Evolutionary conservation across 768 basidiomycete genomes (phyloP), one percentile per base, ranked within the genome.

Genomic region (Dentipellis sp.): DNA sequence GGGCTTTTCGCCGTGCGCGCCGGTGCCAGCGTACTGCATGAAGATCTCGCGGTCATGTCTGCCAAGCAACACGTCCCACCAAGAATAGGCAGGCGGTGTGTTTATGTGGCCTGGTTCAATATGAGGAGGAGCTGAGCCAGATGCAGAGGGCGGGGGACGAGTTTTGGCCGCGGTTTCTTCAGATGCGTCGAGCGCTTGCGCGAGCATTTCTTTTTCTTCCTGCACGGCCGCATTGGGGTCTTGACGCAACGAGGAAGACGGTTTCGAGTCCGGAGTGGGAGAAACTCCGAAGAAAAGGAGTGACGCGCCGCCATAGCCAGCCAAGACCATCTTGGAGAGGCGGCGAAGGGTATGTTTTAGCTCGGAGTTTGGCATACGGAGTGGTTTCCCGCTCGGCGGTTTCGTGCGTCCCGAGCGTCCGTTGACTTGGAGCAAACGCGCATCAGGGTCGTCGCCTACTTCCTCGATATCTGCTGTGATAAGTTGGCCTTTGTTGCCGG

Each of bases 31-130:
- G 55, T 82, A 86, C 29, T 78, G 75, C 66, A 88, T 81, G 64
- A 92, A 89, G 35, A 92, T 91, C 63, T 91, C 88, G 61, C 83
- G 79, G 64, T 92, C 91, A 59, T 91, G 88, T 62, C 80, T 83
- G 6, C 90, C 91, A 36, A 89, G 71, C 5, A 92, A 68, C 17
- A 91, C 78, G 61, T 89, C 81, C 88, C 90, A 92, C 89, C 89
- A 91, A 0, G 87, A 87, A 63, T 84, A 89, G 6, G 62, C 52
- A 16, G 62, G 38, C 7, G 61, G 55, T 1, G 59, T 56, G 5
- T 59, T 61, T 4, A 50, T 17, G 23, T 52, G 10, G 36, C 29
- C 29, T 1, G 59, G 58, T 7, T 59, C 62, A 4, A 50, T 17
- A 21, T 52, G 10, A 29, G 29, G 11, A 47, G 17, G 5, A 7